phyloP scores from a whole-genome alignment of 1,284 basidiomycete genomes.

The Pseudozyma pruni region DNA sequence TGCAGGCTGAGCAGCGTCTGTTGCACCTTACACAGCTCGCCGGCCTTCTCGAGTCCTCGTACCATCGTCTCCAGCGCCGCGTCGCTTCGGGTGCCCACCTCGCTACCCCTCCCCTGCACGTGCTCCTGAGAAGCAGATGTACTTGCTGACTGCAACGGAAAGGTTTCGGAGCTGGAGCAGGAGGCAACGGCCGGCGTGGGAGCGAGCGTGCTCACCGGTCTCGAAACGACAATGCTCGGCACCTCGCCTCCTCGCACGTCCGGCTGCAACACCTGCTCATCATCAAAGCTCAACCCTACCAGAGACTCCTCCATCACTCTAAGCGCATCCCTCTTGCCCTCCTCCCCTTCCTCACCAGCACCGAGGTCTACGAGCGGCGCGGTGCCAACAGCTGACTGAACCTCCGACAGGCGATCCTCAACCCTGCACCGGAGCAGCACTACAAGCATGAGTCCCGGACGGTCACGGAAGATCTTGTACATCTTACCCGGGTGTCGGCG shows the following conservation, averaged over 20 bases:
- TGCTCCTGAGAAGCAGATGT: no score
- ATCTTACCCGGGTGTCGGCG: conserved; percentile 32
- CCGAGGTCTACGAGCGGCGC: conserved; percentile 3
- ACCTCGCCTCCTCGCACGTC: not conserved
- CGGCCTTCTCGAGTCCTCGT: conserved; percentile 13
- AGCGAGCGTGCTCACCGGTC: no score
- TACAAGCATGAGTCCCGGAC: conserved; percentile 27
- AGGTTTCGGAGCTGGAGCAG: no score
- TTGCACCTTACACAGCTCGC: conserved; percentile 21
- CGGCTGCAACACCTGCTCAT: not conserved
- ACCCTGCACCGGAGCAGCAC: conserved; percentile 24
- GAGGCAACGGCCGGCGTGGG: no score
- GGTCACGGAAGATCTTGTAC: conserved; percentile 11
- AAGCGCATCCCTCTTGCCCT: not conserved
- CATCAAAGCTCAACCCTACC: conserved; percentile 26
- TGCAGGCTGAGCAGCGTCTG: conserved; percentile 20
- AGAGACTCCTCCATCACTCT: conserved; percentile 22
- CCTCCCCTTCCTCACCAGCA: not conserved
- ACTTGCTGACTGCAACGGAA: no score
- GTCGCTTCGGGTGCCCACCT: conserved; percentile 3
- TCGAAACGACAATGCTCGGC: conserved; percentile 25
- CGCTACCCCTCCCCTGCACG: not conserved
- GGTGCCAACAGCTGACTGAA: not conserved
- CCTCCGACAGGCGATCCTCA: conserved; percentile 19
- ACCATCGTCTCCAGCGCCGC: conserved; percentile 7